phyloP scores from a whole-genome alignment of 495 filamentous ascomycete genomes.

The Aspergillus hancockii region DNA sequence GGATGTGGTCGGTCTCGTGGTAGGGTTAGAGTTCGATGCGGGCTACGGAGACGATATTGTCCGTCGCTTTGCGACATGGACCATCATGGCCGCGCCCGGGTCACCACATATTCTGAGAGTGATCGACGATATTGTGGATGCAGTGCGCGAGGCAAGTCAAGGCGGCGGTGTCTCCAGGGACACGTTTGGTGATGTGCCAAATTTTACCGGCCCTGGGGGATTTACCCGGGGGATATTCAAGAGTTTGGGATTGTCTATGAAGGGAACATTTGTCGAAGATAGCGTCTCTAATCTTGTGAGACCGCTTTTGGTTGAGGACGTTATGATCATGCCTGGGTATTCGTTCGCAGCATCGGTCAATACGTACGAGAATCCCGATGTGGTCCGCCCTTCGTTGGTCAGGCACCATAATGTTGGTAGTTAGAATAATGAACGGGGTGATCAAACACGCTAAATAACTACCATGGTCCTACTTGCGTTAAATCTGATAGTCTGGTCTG shows the following conservation, averaged over 20 bases:
- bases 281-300: slow-evolving; percentile 24
- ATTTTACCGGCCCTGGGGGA: slow-evolving; percentile 25
- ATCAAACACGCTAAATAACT: too few relatives aligned
- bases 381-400: slow-evolving; percentile 25
- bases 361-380: slow-evolving; percentile 16
- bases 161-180: too few relatives aligned
- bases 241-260: slow-evolving; percentile 17
- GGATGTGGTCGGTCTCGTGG: slow-evolving; percentile 32
- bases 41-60: slow-evolving; percentile 8
- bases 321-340: slow-evolving; percentile 28
- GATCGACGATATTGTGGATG: slow-evolving; percentile 23
- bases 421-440: slow-evolving; percentile 29
- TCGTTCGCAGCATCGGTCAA: slow-evolving; percentile 28
- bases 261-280: slow-evolving; percentile 15
- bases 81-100: slow-evolving; percentile 37
- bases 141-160: slow-evolving; percentile 11
- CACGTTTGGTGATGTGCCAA: slow-evolving; percentile 21
- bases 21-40: slow-evolving; percentile 44
- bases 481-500: too few relatives aligned
- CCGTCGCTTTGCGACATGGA: slow-evolving; percentile 42
- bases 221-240: slow-evolving; percentile 19
- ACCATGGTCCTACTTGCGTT: too few relatives aligned
- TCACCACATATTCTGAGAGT: slow-evolving; percentile 9
- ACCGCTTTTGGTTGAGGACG: slow-evolving; percentile 26
- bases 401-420: slow-evolving; percentile 34